A percentile compares a stretch with the other conserved stretches of the same genome.
Conservation (phyloP, 139 green algal species). For the Auxenochlorella pyrenoidosa region DNA sequence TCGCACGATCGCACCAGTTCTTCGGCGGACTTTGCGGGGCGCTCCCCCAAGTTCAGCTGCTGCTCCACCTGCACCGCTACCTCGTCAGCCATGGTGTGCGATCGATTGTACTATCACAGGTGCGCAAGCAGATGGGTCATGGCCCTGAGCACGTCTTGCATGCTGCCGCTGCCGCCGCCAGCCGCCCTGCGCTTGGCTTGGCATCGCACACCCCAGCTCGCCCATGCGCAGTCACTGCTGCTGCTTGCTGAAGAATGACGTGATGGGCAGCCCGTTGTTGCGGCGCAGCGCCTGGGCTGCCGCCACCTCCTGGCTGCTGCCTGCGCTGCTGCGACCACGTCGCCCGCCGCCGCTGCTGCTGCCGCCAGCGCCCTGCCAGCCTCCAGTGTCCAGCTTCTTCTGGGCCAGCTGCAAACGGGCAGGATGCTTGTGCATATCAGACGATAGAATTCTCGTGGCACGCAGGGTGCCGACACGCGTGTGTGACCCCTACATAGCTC, state of each 20-base stretch:
- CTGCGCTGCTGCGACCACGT: no score
- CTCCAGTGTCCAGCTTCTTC: background rate
- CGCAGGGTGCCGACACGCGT: background rate
- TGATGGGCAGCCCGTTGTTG: constrained; percentile 27
- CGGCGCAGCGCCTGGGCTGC: constrained; percentile 8
- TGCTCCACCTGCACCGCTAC: background rate
- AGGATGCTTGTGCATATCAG: no score
- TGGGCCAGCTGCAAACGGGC: background rate
- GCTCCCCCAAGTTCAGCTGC: background rate
- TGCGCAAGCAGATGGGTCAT: background rate
- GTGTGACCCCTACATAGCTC: background rate
- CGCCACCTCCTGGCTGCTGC: background rate
- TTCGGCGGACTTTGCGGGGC: background rate
- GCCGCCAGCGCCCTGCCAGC: background rate
- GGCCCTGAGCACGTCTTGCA: background rate
- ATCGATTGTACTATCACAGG: background rate
- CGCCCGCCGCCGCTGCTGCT: background rate
- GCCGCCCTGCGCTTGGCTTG: no score
- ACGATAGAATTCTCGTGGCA: background rate
- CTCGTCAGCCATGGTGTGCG: constrained; percentile 1
- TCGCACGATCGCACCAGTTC: background rate
- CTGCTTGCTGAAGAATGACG: background rate
- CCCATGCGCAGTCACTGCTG: background rate
- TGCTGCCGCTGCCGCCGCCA: background rate
- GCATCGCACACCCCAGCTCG: background rate